phyloP scores from a whole-genome alignment of 1,284 basidiomycete genomes.

The Irpex sp. region DNA sequence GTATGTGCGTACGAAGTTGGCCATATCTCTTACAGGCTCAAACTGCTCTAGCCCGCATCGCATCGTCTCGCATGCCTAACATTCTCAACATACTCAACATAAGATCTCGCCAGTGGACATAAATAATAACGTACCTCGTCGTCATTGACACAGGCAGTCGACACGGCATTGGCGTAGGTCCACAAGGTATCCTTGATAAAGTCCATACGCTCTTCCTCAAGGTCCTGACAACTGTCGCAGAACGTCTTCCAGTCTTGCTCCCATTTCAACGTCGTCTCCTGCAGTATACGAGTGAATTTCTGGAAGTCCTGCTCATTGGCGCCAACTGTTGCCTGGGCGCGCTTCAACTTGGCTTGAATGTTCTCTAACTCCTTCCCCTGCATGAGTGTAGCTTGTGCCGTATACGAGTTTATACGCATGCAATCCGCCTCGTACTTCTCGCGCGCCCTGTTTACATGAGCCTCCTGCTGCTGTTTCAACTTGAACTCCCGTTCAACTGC shows the following conservation, averaged over 20 bases:
- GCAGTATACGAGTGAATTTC: slow-evolving; percentile 80
- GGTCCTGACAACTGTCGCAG: slow-evolving; percentile 92
- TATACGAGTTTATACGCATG: slow-evolving; percentile 92
- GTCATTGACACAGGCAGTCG: slow-evolving; percentile 92
- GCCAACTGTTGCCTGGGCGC: slow-evolving; percentile 86
- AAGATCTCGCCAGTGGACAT: slow-evolving; percentile 2
- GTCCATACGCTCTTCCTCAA: slow-evolving; percentile 92
- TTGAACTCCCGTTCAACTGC: slow-evolving; percentile 87
- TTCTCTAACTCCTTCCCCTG: slow-evolving; percentile 96
- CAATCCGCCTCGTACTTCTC: slow-evolving; percentile 96
- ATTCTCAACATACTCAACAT: not conserved
- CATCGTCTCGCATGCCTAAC: slow-evolving; percentile 85
- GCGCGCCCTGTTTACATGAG: slow-evolving; percentile 82
- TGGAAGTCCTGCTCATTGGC: slow-evolving; percentile 89
- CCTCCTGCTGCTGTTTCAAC: slow-evolving; percentile 80
- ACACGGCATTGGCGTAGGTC: slow-evolving; percentile 94
- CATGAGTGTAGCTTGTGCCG: slow-evolving; percentile 88
- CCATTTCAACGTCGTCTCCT: slow-evolving; percentile 85
- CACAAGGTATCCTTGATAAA: slow-evolving; percentile 95
- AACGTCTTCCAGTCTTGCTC: slow-evolving; percentile 92
- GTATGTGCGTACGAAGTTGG: slow-evolving; percentile 81
- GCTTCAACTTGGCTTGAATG: slow-evolving; percentile 83
- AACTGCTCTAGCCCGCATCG: slow-evolving; percentile 80
- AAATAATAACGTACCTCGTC: slow-evolving; percentile 72
- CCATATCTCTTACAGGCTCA: slow-evolving; percentile 80